Percentiles rank a stretch among this genome's conserved stretches.
These are phyloP conservation scores for Barnettozyma wickerhamii DNA, from an alignment of 805 yeast genomes.

Conservation along the genomic window DNA sequence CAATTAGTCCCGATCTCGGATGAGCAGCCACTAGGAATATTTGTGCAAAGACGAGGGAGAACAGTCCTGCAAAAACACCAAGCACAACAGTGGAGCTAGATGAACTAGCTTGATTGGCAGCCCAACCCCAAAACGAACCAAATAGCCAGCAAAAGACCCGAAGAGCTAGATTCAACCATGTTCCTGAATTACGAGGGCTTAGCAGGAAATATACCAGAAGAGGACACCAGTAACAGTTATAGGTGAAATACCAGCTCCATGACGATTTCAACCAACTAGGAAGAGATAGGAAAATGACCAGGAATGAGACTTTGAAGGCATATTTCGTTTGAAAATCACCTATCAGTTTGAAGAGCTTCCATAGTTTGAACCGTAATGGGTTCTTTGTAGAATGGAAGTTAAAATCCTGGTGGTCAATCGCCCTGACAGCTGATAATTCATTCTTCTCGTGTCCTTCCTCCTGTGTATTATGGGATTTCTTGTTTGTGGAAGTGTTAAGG, in stretches of 20 bases:
- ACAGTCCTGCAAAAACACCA: conserved; percentile 35
- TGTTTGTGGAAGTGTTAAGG: conserved; percentile 38
- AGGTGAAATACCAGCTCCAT: conserved; percentile 37
- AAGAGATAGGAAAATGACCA: conserved; percentile 33
- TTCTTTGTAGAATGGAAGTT: conserved; percentile 35
- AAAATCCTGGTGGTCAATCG: conserved; percentile 39
- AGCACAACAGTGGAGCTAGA: conserved; percentile 36
- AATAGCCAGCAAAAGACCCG: conserved; percentile 32
- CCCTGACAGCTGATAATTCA: conserved; percentile 33
- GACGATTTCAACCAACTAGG: conserved; percentile 41
- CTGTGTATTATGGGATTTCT: conserved; percentile 4
- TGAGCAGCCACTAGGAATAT: conserved; percentile 33
- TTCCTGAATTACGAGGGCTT: conserved; percentile 38
- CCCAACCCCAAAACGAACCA: conserved; percentile 48
- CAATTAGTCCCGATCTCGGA: conserved; percentile 40
- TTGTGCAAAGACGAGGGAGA: conserved; percentile 30
- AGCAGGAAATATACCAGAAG: conserved; percentile 31
- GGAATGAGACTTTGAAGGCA: conserved; percentile 37
- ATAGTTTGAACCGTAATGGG: conserved; percentile 33
- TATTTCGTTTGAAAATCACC: conserved; percentile 38
- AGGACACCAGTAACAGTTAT: conserved; percentile 42
- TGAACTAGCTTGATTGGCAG: conserved; percentile 36
- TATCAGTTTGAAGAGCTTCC: conserved; percentile 32
- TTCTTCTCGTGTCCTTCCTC: conserved; percentile 2
- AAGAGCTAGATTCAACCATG: conserved; percentile 30